Evolutionary conservation across 345 rosid species (phyloP).

Genomic region (Populus simonii): DNA sequence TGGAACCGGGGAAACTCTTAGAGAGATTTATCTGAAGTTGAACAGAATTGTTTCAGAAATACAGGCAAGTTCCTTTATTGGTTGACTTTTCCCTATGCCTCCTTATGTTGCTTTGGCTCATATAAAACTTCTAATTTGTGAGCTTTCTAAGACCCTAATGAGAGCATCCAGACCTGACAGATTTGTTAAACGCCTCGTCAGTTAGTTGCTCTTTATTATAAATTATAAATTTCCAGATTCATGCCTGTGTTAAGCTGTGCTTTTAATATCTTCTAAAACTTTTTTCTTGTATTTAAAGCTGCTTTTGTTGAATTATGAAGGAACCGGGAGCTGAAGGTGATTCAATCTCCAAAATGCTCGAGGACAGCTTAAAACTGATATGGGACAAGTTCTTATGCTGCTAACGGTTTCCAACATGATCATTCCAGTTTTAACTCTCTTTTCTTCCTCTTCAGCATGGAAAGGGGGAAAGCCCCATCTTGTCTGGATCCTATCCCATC

Average conservation of each 20-base stretch:
- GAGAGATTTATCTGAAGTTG: constrained; percentile 43
- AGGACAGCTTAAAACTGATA: constrained; percentile 40
- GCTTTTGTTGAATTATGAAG: constrained; percentile 18
- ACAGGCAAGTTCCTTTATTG: constrained; percentile 17
- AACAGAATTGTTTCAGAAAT: constrained; percentile 43
- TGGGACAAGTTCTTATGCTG: constrained; percentile 41
- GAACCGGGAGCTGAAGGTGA: constrained; percentile 20
- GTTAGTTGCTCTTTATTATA: background rate
- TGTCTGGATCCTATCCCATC: too few species aligned
- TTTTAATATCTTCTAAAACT: background rate
- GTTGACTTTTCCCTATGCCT: background rate
- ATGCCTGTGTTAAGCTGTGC: background rate
- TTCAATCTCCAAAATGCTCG: constrained; percentile 25
- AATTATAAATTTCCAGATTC: too few species aligned
- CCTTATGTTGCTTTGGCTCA: too few species aligned
- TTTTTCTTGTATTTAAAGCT: background rate
- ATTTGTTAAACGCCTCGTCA: background rate
- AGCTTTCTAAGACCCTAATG: too few species aligned
- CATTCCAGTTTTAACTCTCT: too few species aligned
- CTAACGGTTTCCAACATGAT: background rate
- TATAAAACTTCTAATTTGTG: too few species aligned
- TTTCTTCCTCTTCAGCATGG: too few species aligned
- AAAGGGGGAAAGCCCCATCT: too few species aligned
- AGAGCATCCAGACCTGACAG: background rate
- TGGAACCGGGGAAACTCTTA: constrained; percentile 32